Conservation (phyloP, 805 yeast genomes). For the Metschnikowia proteae region DNA sequence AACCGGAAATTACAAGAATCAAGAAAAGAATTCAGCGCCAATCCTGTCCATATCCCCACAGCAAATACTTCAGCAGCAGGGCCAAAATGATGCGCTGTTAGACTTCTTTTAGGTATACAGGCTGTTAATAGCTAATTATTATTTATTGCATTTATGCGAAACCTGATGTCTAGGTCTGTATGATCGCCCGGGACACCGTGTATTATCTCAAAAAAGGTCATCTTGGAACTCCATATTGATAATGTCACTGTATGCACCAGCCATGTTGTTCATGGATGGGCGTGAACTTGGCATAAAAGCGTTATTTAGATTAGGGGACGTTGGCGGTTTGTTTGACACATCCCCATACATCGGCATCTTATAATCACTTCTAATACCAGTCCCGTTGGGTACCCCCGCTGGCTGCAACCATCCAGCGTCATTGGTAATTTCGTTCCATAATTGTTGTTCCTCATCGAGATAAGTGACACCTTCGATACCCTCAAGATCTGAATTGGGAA, state of each 20-base stretch:
- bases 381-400: conserved; percentile 9
- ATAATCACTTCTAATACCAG: conserved; percentile 4
- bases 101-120: conserved; percentile 24
- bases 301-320: not conserved
- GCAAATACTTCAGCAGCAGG: conserved; percentile 34
- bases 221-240: conserved; percentile 37
- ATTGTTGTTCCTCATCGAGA: conserved; percentile 43
- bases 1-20: conserved; percentile 3
- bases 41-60: conserved; percentile 34
- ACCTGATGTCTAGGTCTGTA: not conserved
- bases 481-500: conserved; percentile 33
- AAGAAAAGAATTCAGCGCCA: conserved; percentile 1
- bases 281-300: conserved; percentile 5
- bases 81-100: conserved; percentile 17
- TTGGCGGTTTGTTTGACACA: not conserved
- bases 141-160: conserved; percentile 1
- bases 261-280: conserved; percentile 14
- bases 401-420: conserved; percentile 70
- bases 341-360: conserved; percentile 6
- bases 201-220: conserved; percentile 2
- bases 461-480: conserved; percentile 43
- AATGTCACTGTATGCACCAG: conserved; percentile 36
- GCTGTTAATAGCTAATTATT: conserved; percentile 2
- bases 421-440: conserved; percentile 75
- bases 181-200: not conserved